Evolutionary conservation across 2,329 filamentous ascomycete species (phyloP).

Genomic region (Dothidotthia symphoricarpi): DNA sequence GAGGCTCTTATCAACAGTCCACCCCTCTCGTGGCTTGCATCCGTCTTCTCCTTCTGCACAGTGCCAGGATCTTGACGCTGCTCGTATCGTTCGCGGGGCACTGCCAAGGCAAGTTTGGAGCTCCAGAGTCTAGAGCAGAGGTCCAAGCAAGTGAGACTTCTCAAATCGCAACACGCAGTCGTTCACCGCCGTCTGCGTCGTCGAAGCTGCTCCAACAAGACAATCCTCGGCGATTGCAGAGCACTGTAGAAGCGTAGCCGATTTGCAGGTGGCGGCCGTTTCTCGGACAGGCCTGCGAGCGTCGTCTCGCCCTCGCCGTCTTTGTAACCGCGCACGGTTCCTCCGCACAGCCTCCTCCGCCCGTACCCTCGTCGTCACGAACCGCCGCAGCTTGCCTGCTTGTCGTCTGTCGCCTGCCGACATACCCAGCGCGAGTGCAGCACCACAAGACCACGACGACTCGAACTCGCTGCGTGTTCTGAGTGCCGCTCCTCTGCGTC

Average conservation of each 20-base stretch:
- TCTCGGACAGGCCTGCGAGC: slow-evolving; percentile 16
- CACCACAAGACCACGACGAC: slow-evolving; percentile 6
- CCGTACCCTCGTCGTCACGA: slow-evolving; percentile 14
- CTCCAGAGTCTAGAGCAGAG: not conserved
- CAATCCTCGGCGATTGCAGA: slow-evolving; percentile 17
- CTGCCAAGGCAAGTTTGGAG: too few relatives aligned
- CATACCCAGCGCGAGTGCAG: slow-evolving; percentile 6
- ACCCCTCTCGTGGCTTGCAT: not conserved
- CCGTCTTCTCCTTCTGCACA: not conserved
- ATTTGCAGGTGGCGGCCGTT: slow-evolving; percentile 13
- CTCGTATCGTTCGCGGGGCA: slow-evolving; percentile 7
- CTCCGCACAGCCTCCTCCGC: slow-evolving; percentile 36
- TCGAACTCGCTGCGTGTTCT: slow-evolving; percentile 27
- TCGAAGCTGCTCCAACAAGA: slow-evolving; percentile 1
- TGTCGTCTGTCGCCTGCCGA: slow-evolving; percentile 2
- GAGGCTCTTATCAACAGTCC: not conserved
- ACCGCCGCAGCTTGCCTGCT: slow-evolving; percentile 17
- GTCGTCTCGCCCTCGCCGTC: slow-evolving; percentile 17
- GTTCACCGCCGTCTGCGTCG: slow-evolving; percentile 2
- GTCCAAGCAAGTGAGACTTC: too few relatives aligned
- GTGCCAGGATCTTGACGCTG: not conserved
- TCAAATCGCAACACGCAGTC: not conserved
- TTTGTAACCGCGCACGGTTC: slow-evolving; percentile 28
- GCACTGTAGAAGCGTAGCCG: slow-evolving; percentile 19
- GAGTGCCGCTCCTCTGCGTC: slow-evolving; percentile 24